Percentiles rank a stretch among this genome's conserved stretches.
Evolutionary conservation across 2,329 filamentous ascomycete genomes (phyloP).

Genomic region (Pezicula radicicola): DNA sequence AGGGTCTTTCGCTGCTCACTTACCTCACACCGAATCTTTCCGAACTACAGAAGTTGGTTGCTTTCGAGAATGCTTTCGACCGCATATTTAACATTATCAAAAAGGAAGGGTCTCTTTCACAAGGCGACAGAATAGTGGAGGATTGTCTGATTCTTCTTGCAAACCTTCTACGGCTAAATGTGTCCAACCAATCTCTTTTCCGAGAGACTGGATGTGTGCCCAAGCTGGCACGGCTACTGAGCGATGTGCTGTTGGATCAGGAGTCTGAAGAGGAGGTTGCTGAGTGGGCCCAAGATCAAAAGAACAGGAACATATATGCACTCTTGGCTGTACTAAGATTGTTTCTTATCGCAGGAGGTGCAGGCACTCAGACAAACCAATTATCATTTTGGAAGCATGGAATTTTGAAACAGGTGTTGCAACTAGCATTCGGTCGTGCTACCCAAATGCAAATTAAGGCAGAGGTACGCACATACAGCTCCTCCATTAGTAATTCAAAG

Average conservation of each 20-base stretch:
- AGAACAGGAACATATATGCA: slow-evolving; percentile 89
- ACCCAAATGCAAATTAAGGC: slow-evolving; percentile 77
- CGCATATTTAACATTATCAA: slow-evolving; percentile 80
- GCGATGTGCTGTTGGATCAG: slow-evolving; percentile 52
- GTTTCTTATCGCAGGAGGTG: slow-evolving; percentile 78
- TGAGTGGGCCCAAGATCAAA: slow-evolving; percentile 72
- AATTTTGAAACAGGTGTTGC: slow-evolving; percentile 73
- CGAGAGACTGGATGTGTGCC: slow-evolving; percentile 82
- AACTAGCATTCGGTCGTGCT: slow-evolving; percentile 73
- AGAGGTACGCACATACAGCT: slow-evolving; percentile 51
- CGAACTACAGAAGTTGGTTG: slow-evolving; percentile 92
- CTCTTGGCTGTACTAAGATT: slow-evolving; percentile 81
- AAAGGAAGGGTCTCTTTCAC: slow-evolving; percentile 73
- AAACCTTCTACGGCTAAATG: slow-evolving; percentile 82
- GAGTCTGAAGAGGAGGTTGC: slow-evolving; percentile 58
- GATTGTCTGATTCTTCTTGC: slow-evolving; percentile 89
- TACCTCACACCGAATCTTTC: slow-evolving; percentile 82
- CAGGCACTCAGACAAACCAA: slow-evolving; percentile 81
- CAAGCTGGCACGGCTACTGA: slow-evolving; percentile 67
- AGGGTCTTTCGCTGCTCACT: slow-evolving; percentile 81
- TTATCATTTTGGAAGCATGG: slow-evolving; percentile 80
- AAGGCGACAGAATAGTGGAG: slow-evolving; percentile 85
- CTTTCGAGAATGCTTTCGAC: slow-evolving; percentile 92
- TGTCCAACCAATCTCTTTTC: slow-evolving; percentile 91
- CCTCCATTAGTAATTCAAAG: background rate